Evolutionary conservation across 345 rosid genomes (phyloP).

Genomic region (Lenwebbia sp.): DNA sequence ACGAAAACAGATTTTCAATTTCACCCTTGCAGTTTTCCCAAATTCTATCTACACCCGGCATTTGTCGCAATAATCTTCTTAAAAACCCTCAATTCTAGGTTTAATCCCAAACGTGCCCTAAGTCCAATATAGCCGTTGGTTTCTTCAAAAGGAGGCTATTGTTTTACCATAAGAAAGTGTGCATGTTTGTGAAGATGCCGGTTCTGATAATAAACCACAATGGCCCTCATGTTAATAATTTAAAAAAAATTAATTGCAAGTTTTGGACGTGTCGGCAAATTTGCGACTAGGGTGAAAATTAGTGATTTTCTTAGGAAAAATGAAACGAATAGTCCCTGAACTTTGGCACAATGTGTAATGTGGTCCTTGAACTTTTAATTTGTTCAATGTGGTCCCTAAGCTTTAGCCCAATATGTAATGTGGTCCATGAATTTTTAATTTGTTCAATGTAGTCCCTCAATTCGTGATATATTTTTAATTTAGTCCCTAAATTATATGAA

Average conservation of each 20-base stretch:
- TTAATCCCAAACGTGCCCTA: fast-evolving
- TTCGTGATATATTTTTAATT: no score
- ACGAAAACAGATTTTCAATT: neutral
- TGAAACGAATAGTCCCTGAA: no score
- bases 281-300: neutral
- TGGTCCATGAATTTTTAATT: no score
- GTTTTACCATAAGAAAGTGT: neutral
- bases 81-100: neutral
- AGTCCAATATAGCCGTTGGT: fast-evolving
- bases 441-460: no score
- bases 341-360: no score
- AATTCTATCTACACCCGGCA: neutral
- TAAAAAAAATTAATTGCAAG: neutral
- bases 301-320: neutral
- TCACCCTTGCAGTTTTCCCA: neutral
- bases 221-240: neutral
- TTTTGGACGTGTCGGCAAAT: neutral
- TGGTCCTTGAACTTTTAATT: no score
- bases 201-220: neutral
- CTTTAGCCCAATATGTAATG: no score
- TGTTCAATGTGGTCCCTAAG: no score
- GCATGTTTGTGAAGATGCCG: neutral
- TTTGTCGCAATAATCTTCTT: neutral
- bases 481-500: no score
- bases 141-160: neutral